phyloP scores from a whole-genome alignment of 768 basidiomycete species.

The Termitomyces heimii region DNA sequence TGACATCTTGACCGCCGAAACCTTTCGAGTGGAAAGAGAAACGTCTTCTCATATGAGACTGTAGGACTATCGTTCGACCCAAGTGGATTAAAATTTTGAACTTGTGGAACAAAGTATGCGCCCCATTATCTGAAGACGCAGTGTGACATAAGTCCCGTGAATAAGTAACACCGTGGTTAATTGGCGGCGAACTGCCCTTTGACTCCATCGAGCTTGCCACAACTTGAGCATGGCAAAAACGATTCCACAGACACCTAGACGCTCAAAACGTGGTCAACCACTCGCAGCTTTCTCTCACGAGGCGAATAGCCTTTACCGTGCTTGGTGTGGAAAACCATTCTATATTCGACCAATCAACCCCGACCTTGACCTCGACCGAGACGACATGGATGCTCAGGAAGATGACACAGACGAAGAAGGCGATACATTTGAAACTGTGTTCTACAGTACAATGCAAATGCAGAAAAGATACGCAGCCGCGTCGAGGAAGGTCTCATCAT shows the following conservation, averaged over 20 bases:
- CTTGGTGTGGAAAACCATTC: slow-evolving; percentile 22
- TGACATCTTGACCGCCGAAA: no score
- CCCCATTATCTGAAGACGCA: no score
- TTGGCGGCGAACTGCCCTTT: not conserved
- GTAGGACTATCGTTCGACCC: no score
- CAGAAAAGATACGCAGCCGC: slow-evolving; percentile 19
- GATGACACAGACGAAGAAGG: slow-evolving; percentile 7
- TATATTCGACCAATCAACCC: slow-evolving; percentile 18
- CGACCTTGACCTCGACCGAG: slow-evolving; percentile 17
- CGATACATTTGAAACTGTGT: slow-evolving; percentile 24
- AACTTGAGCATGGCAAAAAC: slow-evolving; percentile 5
- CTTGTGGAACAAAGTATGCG: no score
- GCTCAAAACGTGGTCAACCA: slow-evolving; percentile 25
- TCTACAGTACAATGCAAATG: slow-evolving; percentile 29
- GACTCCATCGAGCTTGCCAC: not conserved
- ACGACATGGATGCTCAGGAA: slow-evolving; percentile 10
- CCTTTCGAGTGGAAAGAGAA: no score
- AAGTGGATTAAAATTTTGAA: no score
- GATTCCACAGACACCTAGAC: slow-evolving; percentile 21
- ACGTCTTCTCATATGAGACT: no score
- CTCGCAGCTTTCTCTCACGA: slow-evolving; percentile 20
- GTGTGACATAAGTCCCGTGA: not conserved
- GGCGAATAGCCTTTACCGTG: slow-evolving; percentile 13
- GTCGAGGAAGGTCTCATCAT: slow-evolving; percentile 9
- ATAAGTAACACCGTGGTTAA: slow-evolving; percentile 1